A percentile compares a stretch with the other conserved stretches of the same genome.
phyloP scores from a whole-genome alignment of 2,329 filamentous ascomycete species.

The Teratosphaeria zuluensis region DNA sequence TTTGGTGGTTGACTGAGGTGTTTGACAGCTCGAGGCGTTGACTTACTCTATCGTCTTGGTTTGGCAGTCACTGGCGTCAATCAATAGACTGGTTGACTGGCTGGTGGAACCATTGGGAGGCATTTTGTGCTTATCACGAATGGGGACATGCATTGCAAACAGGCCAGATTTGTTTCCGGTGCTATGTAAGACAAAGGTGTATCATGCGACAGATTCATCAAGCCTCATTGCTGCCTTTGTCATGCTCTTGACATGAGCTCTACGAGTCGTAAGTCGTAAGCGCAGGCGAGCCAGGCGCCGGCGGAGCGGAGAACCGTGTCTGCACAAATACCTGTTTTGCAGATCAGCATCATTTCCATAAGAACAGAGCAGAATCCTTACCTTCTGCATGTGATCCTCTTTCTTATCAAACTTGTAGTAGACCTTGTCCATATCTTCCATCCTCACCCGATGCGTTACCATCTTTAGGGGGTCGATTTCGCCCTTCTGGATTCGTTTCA shows the following conservation, averaged over 20 bases:
- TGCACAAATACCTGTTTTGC: conserved; percentile 47
- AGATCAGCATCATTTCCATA: not conserved
- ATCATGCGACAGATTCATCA: too few species aligned
- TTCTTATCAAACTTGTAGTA: conserved; percentile 58
- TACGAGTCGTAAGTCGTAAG: conserved; percentile 35
- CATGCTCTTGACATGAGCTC: not conserved
- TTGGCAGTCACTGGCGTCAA: too few species aligned
- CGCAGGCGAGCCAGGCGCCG: conserved; percentile 40
- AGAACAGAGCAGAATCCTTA: not conserved
- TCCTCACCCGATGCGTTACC: conserved; percentile 62
- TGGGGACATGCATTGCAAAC: too few species aligned
- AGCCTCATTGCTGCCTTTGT: not conserved
- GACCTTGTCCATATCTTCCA: conserved; percentile 43
- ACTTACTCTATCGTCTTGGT: too few species aligned
- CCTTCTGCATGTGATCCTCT: conserved; percentile 68
- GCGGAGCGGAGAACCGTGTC: conserved; percentile 48
- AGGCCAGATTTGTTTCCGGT: too few species aligned
- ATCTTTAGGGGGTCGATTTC: conserved; percentile 69
- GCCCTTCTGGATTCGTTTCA: conserved; percentile 56
- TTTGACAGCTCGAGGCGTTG: too few species aligned
- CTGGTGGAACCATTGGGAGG: too few species aligned
- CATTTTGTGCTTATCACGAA: too few species aligned
- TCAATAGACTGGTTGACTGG: too few species aligned
- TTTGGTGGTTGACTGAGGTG: too few species aligned
- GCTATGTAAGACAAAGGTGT: too few species aligned